Evolutionary conservation across 129 eudicot species (phyloP), one percentile per base, ranked within the genome.

Genomic region (Helianthus tuberosus): DNA sequence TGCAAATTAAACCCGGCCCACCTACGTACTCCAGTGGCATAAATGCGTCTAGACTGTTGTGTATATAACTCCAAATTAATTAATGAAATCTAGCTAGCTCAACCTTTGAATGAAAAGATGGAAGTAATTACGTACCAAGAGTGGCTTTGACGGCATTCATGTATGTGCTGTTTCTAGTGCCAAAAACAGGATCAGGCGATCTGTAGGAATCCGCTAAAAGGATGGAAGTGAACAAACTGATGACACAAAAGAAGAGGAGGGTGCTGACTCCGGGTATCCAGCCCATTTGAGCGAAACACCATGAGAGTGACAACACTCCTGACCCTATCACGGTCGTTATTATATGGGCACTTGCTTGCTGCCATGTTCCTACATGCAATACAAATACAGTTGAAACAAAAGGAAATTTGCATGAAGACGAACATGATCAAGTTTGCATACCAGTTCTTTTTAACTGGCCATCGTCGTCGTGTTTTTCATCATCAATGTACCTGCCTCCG

Each of bases 241-340:
- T 76, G 62, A 58, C 59, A 0, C 96, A 81, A 73, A 92, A 89
- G 15, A 83, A 63, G 15, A 66, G 0, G 4, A 92, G 82, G 29
- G 86, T 49, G 8, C 84, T 58, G 1, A 88, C 76, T 25, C 97
- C 97, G 0, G 91, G 85, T 1, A 87, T 62, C 97, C 93, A 89
- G 6, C 97, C 96, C 67, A 92, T 71, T 57, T 89, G 93, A 6
- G 97, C 96, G 23, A 81, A 76, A 57, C 81, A 84, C 97, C 97
- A 91, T 44, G 96, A 85, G 47, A 91, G 46, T 32, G 97, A 88
- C 13, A 91, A 69, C 29, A 88, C 96, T n/a, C 97, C 96, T 10
- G 96, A 91, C 57, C 97, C 97, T 8, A 91, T 86, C 17, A 88
- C 89, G 0, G 92, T 84, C 27, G 97, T 91, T 72, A 91, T 82